phyloP scores from a whole-genome alignment of 768 basidiomycete species.

The Aureoboletus auriporus region DNA sequence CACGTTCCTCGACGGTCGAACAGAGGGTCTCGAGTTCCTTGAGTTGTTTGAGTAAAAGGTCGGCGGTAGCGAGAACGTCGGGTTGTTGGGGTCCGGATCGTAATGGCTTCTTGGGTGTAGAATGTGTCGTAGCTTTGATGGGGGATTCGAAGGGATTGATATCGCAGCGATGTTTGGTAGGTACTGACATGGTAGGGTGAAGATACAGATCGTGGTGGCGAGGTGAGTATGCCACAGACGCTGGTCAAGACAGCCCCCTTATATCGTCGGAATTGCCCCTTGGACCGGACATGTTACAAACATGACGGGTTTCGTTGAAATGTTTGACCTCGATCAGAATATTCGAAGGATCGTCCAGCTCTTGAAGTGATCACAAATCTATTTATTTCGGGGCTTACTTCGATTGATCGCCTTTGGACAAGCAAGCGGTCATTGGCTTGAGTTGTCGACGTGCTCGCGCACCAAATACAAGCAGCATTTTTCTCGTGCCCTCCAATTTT shows the following conservation, averaged over 20 bases:
- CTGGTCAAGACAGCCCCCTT: constrained; percentile 5
- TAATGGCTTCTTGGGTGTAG: neutral
- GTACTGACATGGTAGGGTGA: constrained; percentile 7
- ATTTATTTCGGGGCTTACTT: too few relatives aligned
- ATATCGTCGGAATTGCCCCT: constrained; percentile 3
- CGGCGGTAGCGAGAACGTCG: constrained; percentile 28
- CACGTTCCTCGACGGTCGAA: constrained; percentile 21
- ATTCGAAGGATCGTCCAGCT: too few relatives aligned
- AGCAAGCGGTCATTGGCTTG: too few relatives aligned
- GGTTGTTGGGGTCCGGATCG: constrained; percentile 4
- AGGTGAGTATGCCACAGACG: neutral
- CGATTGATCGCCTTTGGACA: too few relatives aligned
- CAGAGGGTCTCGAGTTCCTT: constrained; percentile 22
- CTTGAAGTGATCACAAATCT: too few relatives aligned
- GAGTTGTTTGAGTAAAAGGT: constrained; percentile 24
- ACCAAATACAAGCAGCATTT: too few relatives aligned
- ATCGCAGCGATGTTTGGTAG: neutral
- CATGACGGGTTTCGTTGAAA: neutral
- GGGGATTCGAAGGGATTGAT: constrained; percentile 22
- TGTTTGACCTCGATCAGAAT: too few relatives aligned
- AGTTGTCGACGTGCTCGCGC: too few relatives aligned
- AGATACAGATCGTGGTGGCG: neutral
- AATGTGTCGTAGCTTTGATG: constrained; percentile 1
- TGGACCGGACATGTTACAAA: constrained; percentile 13
- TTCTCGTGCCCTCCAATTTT: too few relatives aligned